Evolutionary conservation across 192 early-diverging fungal species (phyloP), one percentile per base, ranked within the genome.

Genomic region (Coemansia sp.): DNA sequence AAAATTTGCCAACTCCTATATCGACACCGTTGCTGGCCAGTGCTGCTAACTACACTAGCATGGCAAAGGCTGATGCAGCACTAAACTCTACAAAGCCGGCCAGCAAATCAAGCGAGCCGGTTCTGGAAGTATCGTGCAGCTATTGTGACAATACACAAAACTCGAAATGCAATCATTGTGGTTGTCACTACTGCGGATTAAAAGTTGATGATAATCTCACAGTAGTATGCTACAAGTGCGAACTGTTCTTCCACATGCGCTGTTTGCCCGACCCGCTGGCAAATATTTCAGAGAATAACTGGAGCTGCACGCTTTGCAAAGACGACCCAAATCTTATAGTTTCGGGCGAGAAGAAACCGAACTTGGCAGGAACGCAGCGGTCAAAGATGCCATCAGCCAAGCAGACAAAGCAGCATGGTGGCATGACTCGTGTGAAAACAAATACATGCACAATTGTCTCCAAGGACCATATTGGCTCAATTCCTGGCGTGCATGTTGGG

Each of bases 401-500:
- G 11, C 75, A 78, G 69, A 85, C 64, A 1, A 83, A 75, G 51
- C 67, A 71, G 9, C 85, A 80, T 84, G 85, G 82, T 14, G 69
- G 84, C 31, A 69, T 85, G 69, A 73, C 82, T 2, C 86, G 85
- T 51, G 77, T 71, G 17, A 66, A 63, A 0, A 51, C 70, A 12
- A 85, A 74, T 45, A 72, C 66, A 2, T 78, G 72, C 31, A 75
- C 62, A 0, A 69, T 82, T 55, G 86, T 87, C 1, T 45, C 59
- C 7, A 72, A 65, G 11, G 57, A 72, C 26, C 83, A 87, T 47
- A 50, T 80, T 8, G 87, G 86, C 0, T 57, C 75, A 12, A 87
- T 89, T 55, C 86, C 87, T 14, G 86, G 87, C 37, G 71, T 89
- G 8, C 70, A 76, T 39, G 83, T 85, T 31, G 87, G 87, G 0